Evolutionary conservation across 306 rosid species (phyloP).

Genomic region (Trichosanthes cucumerina): DNA sequence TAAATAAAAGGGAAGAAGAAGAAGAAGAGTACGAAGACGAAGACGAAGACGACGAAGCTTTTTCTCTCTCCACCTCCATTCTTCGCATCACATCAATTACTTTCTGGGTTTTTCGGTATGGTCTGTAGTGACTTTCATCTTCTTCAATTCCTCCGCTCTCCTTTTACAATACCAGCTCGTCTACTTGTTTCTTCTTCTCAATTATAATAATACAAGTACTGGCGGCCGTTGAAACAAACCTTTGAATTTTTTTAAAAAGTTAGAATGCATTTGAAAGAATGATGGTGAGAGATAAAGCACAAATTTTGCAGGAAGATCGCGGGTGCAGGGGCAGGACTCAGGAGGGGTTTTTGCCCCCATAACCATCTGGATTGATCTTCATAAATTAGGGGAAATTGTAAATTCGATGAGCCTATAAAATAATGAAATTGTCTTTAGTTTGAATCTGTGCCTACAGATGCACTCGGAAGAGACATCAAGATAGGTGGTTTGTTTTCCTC

Average conservation of each 20-base stretch:
- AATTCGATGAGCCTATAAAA: not conserved
- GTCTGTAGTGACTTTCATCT: not conserved
- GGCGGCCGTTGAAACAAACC: not conserved
- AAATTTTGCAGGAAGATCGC: not conserved
- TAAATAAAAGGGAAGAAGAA: not conserved
- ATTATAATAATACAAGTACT: not conserved
- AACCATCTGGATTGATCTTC: not conserved
- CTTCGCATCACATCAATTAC: not conserved
- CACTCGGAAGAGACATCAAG: not conserved
- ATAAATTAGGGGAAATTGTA: not conserved
- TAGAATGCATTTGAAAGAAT: not conserved
- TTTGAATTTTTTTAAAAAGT: not conserved
- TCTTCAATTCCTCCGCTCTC: not conserved
- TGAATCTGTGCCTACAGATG: not conserved
- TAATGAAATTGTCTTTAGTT: not conserved
- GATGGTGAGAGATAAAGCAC: not conserved
- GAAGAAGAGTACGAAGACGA: not conserved
- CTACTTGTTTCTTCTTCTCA: not conserved
- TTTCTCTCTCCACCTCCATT: not conserved
- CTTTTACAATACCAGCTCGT: not conserved
- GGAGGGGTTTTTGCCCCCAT: not conserved
- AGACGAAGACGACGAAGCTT: not conserved
- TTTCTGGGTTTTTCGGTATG: not conserved
- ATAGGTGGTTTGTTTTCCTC: not conserved
- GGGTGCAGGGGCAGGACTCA: not conserved